phyloP scores from a whole-genome alignment of 2,329 filamentous ascomycete genomes.

The Aspergillus pseudotamarii region DNA sequence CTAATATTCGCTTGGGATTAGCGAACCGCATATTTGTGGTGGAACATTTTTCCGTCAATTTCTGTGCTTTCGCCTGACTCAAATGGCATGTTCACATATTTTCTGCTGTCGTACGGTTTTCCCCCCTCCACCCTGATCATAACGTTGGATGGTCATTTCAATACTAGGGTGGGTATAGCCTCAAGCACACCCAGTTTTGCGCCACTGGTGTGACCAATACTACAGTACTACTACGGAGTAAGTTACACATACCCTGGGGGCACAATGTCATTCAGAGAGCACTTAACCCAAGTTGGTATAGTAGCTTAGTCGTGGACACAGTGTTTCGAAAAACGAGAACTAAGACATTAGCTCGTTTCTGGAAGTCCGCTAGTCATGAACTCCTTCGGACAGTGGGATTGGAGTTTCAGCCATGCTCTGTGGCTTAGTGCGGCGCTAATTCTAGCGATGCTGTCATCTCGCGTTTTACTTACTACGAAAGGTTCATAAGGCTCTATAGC shows the following conservation, averaged over 20 bases:
- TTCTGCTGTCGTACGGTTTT: constrained; percentile 2
- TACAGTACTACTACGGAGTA: background rate
- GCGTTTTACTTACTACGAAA: background rate
- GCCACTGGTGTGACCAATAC: background rate
- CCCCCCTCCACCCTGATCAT: constrained; percentile 1
- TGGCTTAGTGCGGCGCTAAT: background rate
- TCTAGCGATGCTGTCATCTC: background rate
- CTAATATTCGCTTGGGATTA: background rate
- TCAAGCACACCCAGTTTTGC: background rate
- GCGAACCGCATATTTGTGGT: background rate
- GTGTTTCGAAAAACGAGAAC: constrained; percentile 5
- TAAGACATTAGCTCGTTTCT: constrained; percentile 21
- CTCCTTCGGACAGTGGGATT: constrained; percentile 4
- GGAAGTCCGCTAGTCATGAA: constrained; percentile 21
- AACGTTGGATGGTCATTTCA: constrained; percentile 8
- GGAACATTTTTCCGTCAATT: constrained; percentile 17
- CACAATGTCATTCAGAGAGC: constrained; percentile 2
- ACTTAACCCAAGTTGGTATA: constrained; percentile 5
- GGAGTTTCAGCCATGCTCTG: constrained; percentile 23
- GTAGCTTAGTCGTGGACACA: background rate
- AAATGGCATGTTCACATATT: constrained; percentile 1
- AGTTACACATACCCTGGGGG: background rate
- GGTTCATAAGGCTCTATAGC: background rate
- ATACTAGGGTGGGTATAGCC: background rate
- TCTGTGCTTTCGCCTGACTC: background rate